Conservation (phyloP, 768 basidiomycete genomes). For the Hortiboletus flavorubellus region DNA sequence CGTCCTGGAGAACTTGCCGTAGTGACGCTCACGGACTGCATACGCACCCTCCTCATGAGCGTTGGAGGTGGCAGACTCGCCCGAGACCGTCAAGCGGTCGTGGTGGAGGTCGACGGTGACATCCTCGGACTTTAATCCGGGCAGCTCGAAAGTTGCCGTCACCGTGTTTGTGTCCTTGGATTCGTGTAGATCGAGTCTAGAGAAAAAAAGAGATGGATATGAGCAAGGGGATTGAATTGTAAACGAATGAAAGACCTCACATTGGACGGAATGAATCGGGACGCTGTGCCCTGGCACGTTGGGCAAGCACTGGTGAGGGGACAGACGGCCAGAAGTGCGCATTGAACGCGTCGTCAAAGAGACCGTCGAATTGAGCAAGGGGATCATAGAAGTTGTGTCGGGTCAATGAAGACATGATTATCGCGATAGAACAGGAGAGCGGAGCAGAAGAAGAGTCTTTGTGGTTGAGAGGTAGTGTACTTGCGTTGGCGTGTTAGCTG, state of each 20-base stretch:
- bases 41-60: constrained; percentile 40
- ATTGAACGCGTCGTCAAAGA: constrained; percentile 2
- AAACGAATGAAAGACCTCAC: neutral
- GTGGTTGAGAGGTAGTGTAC: too few relatives aligned
- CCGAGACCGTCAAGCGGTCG: constrained; percentile 43
- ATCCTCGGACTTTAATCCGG: constrained; percentile 48
- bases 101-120: constrained; percentile 44
- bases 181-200: constrained; percentile 46
- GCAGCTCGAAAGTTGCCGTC: constrained; percentile 52
- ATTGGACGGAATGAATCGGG: constrained; percentile 15
- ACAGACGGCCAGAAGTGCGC: constrained; percentile 5
- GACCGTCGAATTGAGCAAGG: neutral
- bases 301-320: neutral
- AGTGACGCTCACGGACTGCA: constrained; percentile 42
- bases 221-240: fast-evolving
- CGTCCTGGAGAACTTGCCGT: constrained; percentile 42
- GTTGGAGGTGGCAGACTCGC: constrained; percentile 36
- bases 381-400: neutral
- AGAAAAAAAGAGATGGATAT: too few relatives aligned
- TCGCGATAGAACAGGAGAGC: neutral
- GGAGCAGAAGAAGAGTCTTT: too few relatives aligned
- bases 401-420: neutral
- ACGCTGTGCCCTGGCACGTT: neutral
- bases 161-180: constrained; percentile 38
- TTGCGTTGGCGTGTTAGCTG: too few relatives aligned